Conservation (phyloP, 2,329 filamentous ascomycete genomes). For the Aspergillus quadricinctus region DNA sequence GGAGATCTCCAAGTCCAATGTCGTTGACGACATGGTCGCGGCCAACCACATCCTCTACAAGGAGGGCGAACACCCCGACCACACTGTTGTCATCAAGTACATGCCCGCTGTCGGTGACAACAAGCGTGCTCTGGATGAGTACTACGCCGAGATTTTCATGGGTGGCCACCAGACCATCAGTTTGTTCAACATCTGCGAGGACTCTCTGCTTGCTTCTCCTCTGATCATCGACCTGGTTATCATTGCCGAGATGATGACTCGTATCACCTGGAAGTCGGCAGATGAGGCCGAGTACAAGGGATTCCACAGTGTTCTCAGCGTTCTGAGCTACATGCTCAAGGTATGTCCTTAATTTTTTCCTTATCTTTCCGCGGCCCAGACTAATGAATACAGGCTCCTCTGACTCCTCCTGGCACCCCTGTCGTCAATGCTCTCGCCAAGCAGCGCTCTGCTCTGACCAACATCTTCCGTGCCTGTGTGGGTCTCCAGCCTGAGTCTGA, state of each 20-base stretch:
- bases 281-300: slow-evolving; percentile 71
- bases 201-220: slow-evolving; percentile 91
- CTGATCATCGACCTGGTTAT: slow-evolving; percentile 96
- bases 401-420: slow-evolving; percentile 90
- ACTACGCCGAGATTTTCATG: slow-evolving; percentile 99
- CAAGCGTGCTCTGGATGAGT: slow-evolving; percentile 98
- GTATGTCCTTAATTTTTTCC: slow-evolving; percentile 31
- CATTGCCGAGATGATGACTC: slow-evolving; percentile 96
- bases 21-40: slow-evolving; percentile 99
- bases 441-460: slow-evolving; percentile 89
- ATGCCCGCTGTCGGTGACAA: slow-evolving; percentile 98
- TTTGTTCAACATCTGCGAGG: slow-evolving; percentile 98
- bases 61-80: slow-evolving; percentile 90
- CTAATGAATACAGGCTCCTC: slow-evolving; percentile 61
- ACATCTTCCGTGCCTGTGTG: slow-evolving; percentile 97
- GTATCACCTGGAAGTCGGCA: slow-evolving; percentile 80
- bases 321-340: slow-evolving; percentile 98
- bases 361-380: neutral
- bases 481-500: slow-evolving; percentile 96
- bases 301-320: slow-evolving; percentile 95
- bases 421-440: slow-evolving; percentile 95
- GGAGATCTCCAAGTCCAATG: slow-evolving; percentile 99
- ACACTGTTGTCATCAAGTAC: slow-evolving; percentile 99
- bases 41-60: slow-evolving; percentile 89
- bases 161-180: slow-evolving; percentile 98